phyloP scores from a whole-genome alignment of 345 rosid species.

The Boechera retrofracta region DNA sequence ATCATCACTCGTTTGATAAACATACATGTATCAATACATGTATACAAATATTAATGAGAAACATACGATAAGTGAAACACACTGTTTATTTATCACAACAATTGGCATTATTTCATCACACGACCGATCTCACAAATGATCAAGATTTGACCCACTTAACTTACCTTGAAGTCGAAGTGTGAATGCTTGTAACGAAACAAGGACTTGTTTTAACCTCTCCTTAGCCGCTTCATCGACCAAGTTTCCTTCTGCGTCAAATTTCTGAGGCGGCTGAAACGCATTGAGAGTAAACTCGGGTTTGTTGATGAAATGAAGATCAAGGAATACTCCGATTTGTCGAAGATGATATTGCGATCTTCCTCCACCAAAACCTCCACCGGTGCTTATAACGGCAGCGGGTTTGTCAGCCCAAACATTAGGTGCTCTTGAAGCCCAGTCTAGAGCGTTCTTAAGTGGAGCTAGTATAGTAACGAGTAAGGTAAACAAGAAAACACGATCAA shows the following conservation, averaged over 20 bases:
- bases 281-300: constrained; percentile 76
- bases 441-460: constrained; percentile 86
- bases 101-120: constrained; percentile 24
- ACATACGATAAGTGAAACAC: background rate
- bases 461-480: background rate
- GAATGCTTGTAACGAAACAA: constrained; percentile 63
- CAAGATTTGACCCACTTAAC: background rate
- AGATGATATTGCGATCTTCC: constrained; percentile 76
- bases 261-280: constrained; percentile 76
- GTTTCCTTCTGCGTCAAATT: constrained; percentile 75
- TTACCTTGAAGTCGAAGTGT: constrained; percentile 59
- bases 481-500: background rate
- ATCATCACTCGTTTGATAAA: constrained; percentile 4
- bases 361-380: constrained; percentile 69
- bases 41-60: background rate
- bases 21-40: background rate
- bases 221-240: constrained; percentile 58
- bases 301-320: constrained; percentile 91
- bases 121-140: constrained; percentile 18
- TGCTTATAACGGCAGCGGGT: constrained; percentile 80
- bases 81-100: constrained; percentile 22
- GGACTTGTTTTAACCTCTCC: constrained; percentile 59
- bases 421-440: constrained; percentile 84
- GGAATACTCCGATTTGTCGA: constrained; percentile 79
- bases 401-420: constrained; percentile 85